Base-by-base conservation (phyloP, 495 filamentous ascomycete genomes). In the Venustampulla echinocandica region DNA sequence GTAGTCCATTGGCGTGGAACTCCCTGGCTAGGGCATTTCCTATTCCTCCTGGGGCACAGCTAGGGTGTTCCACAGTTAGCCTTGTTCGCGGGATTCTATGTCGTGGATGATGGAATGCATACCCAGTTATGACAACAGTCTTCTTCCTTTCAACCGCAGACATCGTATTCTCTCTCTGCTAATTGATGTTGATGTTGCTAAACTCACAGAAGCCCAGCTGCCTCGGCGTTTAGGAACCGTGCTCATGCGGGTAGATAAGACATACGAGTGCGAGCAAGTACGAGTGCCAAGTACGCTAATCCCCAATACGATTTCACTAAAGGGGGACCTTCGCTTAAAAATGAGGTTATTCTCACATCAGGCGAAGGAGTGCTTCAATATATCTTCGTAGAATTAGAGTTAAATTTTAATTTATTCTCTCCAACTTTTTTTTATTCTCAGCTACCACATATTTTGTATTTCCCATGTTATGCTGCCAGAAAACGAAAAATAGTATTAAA, bases 41-140 rank as follows among this genome's bases (percentile, higher is more conserved):
- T 40, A 77, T 75, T 44, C 73, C 73, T 15, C 70, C 71, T 1
- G 71, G 69, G 13, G 72, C 66, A 60, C 73, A 77, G 6, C 73
- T 76, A 47, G 34, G 18, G 33, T 25, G 11, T 46, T 14, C 40
- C 9, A n/a, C 11, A 6, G 6, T n/a, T 35, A 5, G n/a, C 5
- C 33, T n/a, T 14, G 5, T 35, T 10, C 27, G 13, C 13, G 13
- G 27, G 10, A 40, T 21, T n/a, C n/a, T n/a, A n/a, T 40, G 37
- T 10, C 17, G 22, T 23, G 20, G 17, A n/a, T 6, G 17, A 10
- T 3, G 20, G 3, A n/a, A 40, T 20, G 10, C 37, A 19, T 20
- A 40, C 37, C 37, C 37, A 9, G 37, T 40, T 4, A 40, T 22
- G 7, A 40, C 10, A 3, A 40, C 37, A 22, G 17, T n/a, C n/a